Percentiles rank a stretch among this genome's conserved stretches.
Conservation (phyloP, 768 basidiomycete species). For the Xerocomus brunneocitrinus region DNA sequence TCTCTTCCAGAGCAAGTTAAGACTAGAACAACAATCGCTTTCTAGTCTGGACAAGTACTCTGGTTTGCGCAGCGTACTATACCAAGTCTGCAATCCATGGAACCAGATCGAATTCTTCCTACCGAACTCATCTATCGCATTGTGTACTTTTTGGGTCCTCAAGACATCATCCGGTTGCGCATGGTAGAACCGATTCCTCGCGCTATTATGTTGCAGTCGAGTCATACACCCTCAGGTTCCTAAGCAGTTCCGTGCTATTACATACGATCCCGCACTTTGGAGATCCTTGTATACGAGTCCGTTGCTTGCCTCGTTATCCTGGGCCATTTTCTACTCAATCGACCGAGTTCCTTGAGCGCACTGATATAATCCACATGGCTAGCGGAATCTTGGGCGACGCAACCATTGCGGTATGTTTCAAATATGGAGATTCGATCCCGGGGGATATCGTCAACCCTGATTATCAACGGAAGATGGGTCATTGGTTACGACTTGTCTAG, state of each 20-base stretch:
- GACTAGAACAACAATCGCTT: too few species aligned
- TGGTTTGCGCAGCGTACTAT: too few species aligned
- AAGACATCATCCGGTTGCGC: neutral
- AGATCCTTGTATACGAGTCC: neutral
- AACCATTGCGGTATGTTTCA: neutral
- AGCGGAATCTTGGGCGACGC: neutral
- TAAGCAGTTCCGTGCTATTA: neutral
- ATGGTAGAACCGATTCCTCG: neutral
- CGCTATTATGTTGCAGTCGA: neutral
- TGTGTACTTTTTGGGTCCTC: neutral
- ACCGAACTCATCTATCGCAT: neutral
- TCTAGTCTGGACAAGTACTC: too few species aligned
- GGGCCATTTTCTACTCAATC: neutral
- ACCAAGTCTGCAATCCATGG: neutral
- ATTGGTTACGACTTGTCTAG: neutral
- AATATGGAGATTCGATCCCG: neutral
- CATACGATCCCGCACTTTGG: neutral
- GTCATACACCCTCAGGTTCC: neutral
- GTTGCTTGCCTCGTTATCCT: neutral
- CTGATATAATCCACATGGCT: neutral
- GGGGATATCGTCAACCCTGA: neutral
- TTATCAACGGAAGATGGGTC: neutral
- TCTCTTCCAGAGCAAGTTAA: too few species aligned
- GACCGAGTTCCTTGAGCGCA: neutral
- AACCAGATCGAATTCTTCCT: neutral